Evolutionary conservation across 2,329 filamentous ascomycete species (phyloP).

Genomic region (Talaromyces pinophilus): DNA sequence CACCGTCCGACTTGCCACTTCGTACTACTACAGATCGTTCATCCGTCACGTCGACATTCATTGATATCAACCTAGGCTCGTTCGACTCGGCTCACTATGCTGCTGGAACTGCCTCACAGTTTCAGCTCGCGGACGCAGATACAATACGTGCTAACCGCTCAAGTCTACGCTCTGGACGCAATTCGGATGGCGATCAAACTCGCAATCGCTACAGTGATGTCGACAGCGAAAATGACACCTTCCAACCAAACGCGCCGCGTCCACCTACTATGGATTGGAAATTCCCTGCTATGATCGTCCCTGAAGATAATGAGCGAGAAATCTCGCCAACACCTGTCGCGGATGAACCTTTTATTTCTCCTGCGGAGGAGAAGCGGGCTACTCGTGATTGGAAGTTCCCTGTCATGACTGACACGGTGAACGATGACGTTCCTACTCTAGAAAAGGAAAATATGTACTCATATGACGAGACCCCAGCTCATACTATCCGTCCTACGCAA

Average conservation of each 20-base stretch:
- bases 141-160: constrained; percentile 59
- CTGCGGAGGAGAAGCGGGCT: constrained; percentile 36
- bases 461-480: constrained; percentile 29
- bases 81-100: constrained; percentile 54
- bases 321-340: constrained; percentile 7
- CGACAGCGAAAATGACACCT: constrained; percentile 26
- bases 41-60: constrained; percentile 51
- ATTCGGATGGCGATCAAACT: constrained; percentile 39
- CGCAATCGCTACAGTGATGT: constrained; percentile 31
- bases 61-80: constrained; percentile 60
- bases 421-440: constrained; percentile 15
- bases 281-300: constrained; percentile 41
- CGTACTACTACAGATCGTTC: constrained; percentile 49
- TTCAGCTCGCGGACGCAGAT: constrained; percentile 54
- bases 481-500: constrained; percentile 37
- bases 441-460: constrained; percentile 5
- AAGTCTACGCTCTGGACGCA: constrained; percentile 48
- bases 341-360: constrained; percentile 8
- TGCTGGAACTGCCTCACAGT: constrained; percentile 53
- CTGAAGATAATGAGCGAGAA: constrained; percentile 29
- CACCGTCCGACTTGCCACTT: constrained; percentile 57
- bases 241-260: constrained; percentile 40
- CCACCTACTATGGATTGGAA: constrained; percentile 53
- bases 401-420: constrained; percentile 35
- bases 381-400: constrained; percentile 60